Base-by-base conservation (phyloP, 2,329 filamentous ascomycete species). In the Diaporthe vaccinii region DNA sequence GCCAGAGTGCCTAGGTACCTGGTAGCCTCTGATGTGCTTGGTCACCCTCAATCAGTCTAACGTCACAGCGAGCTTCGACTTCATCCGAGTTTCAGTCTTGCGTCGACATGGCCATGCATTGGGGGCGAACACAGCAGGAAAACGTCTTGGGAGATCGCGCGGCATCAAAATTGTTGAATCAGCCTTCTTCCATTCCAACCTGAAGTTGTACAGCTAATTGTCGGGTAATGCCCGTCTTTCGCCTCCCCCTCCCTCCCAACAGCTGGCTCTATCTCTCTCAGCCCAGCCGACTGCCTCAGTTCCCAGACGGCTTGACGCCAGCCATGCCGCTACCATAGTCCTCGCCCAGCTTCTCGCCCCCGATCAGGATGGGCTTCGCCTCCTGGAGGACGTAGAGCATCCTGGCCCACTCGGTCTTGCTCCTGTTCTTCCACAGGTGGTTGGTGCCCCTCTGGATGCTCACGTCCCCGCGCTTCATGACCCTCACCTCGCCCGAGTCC, bases 391-490 rank as follows among this genome's bases (percentile, higher is more conserved):
- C 80, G 82, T 87, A 78, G 80, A 78, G 75, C 80, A 87, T 82
- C 57, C 86, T 79, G 20, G 82, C 81, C 85, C 85, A 87, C 68
- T 84, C 83, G 1, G 82, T 85, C 62, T 81, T 75, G 72, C 80
- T 84, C 75, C 39, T 78, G 75, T 86, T 86, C 53, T 79, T 79
- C 85, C 85, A 86, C 36, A 80, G 82, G 79, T 88, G 87, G 80
- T 84, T 85, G 25, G 86, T 87, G 7, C 82, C 87, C 59, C 87
- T 80, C 80, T 89, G 87, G n/a, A 89, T 84, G 20, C 84, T 83
- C 41, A 87, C 81, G 78, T 89, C 88, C 1, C 88, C 88, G 25
- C 83, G 80, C 74, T 82, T 80, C 81, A 90, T 79, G 8, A 82
- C 51, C 51, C 83, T 81, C 73, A 77, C 83, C 75, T 87, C 86